phyloP scores from a whole-genome alignment of 2,329 filamentous ascomycete genomes.

The Pseudocercospora pini-densiflorae region DNA sequence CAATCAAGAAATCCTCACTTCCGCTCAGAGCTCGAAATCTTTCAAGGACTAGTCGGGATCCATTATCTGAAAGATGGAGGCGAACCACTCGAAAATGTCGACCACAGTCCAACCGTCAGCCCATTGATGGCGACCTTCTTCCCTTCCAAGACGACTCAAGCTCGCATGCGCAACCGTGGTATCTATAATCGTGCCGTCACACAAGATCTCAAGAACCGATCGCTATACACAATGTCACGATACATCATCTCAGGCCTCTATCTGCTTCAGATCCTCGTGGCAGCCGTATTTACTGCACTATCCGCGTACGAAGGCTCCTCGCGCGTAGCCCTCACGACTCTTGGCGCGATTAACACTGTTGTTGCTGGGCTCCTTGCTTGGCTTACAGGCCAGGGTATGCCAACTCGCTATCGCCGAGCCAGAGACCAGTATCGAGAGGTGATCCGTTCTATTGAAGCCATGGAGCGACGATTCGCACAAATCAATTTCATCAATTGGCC shows the following conservation, averaged over 20 bases:
- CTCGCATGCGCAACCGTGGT: background rate
- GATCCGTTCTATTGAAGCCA: constrained; percentile 19
- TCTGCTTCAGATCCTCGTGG: constrained; percentile 25
- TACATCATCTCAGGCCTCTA: constrained; percentile 21
- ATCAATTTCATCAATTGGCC: constrained; percentile 15
- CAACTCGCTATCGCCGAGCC: constrained; percentile 17
- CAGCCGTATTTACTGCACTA: constrained; percentile 23
- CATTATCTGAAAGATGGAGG: background rate
- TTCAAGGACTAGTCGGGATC: background rate
- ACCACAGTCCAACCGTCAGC: background rate
- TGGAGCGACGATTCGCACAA: constrained; percentile 19
- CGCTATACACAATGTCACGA: constrained; percentile 17
- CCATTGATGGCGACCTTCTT: background rate
- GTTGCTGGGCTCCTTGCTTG: constrained; percentile 23
- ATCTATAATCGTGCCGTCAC: background rate
- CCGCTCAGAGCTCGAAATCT: background rate
- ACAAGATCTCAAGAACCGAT: background rate
- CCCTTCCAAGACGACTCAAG: background rate
- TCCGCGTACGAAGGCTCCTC: constrained; percentile 17
- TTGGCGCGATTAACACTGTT: constrained; percentile 26
- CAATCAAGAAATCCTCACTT: background rate
- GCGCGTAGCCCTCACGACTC: constrained; percentile 13
- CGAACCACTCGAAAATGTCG: background rate
- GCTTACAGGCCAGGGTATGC: constrained; percentile 26
- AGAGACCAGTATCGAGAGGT: constrained; percentile 24